Percentiles rank a stretch among this genome's conserved stretches.
Evolutionary conservation across 192 early-diverging fungal species (phyloP).

Genomic region (Coemansia sp.): DNA sequence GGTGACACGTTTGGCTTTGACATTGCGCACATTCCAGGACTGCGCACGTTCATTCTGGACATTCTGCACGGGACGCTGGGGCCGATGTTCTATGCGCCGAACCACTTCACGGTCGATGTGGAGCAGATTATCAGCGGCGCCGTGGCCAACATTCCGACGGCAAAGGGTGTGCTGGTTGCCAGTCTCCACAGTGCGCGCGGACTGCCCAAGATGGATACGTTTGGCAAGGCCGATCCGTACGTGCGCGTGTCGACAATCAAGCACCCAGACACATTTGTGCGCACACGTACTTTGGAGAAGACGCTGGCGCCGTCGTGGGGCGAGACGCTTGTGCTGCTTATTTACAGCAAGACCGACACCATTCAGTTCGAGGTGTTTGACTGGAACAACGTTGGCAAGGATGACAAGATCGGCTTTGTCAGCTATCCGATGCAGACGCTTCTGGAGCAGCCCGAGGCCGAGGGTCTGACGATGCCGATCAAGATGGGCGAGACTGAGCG

Average conservation of each 20-base stretch:
- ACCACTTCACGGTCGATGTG: slow-evolving; percentile 75
- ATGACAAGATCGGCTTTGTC: slow-evolving; percentile 61
- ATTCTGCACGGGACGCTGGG: slow-evolving; percentile 71
- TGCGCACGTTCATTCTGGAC: slow-evolving; percentile 74
- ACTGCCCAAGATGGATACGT: slow-evolving; percentile 83
- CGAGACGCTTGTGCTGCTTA: slow-evolving; percentile 72
- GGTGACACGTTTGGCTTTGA: slow-evolving; percentile 84
- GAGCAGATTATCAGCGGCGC: slow-evolving; percentile 77
- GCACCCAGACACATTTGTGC: slow-evolving; percentile 62
- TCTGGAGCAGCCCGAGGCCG: slow-evolving; percentile 53
- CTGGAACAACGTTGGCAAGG: slow-evolving; percentile 72
- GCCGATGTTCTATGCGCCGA: slow-evolving; percentile 86
- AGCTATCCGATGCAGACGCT: slow-evolving; percentile 51
- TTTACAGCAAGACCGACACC: slow-evolving; percentile 74
- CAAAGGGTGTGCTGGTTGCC: slow-evolving; percentile 85
- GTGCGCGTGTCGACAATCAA: slow-evolving; percentile 68
- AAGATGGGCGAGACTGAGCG: slow-evolving; percentile 53
- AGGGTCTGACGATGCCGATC: slow-evolving; percentile 50
- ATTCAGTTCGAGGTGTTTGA: slow-evolving; percentile 82
- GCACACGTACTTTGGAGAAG: slow-evolving; percentile 70
- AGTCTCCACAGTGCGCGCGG: slow-evolving; percentile 77
- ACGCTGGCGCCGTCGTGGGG: slow-evolving; percentile 86
- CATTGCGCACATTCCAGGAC: slow-evolving; percentile 84
- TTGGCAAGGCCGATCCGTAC: slow-evolving; percentile 92
- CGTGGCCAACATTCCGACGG: slow-evolving; percentile 62